Evolutionary conservation across 1,284 basidiomycete species (phyloP), one percentile per base, ranked within the genome.

Genomic region (Trichosporon asahii): DNA sequence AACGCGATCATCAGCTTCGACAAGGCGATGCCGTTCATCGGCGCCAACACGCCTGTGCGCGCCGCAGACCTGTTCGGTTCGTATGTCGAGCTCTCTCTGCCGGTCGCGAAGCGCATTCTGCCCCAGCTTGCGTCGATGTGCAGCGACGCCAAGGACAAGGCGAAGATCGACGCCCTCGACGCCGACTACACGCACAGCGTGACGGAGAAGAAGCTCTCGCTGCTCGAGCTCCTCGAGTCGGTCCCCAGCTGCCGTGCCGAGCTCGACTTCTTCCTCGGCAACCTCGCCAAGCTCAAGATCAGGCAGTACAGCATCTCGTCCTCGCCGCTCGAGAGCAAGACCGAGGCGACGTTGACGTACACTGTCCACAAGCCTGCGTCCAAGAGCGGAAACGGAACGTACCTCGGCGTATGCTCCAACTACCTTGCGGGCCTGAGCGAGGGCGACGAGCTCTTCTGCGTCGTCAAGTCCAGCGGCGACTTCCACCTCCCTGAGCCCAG

Each of bases 291-390:
- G 64, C 81, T 88, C 72, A 72, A 83, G 27, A 76, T 87, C 23
- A 73, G 84, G 5, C 85, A 87, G 77, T 88, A 88, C 77, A 87
- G 86, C 0, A 87, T 87, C 73, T 86, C 86, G 1, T 87, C 86
- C 4, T 87, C 86, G 0, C 86, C 86, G 1, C 80, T 87, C n/a
- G 84, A 84, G 82, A 83, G 86, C 73, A 79, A 86, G 3, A 73
- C 79, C 27, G 83, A 82, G 60, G 85, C 84, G 21, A 84, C 85
- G 8, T 81, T 88, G n/a, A 87, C 86, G 14, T 76, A 87, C 71
- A 85, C 84, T 72, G 85, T 87, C 29, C 74, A 87, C 49, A 81
- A 84, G 55, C 79, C 78, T 9, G 81, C 82, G 6, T 74, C 85
- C 18, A 71, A 84, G 55, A 84, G 84, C 72, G 60, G 82, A 27